Evolutionary conservation across 108 stramenopile genomes (phyloP).

Genomic region (Skeletonema potamos): DNA sequence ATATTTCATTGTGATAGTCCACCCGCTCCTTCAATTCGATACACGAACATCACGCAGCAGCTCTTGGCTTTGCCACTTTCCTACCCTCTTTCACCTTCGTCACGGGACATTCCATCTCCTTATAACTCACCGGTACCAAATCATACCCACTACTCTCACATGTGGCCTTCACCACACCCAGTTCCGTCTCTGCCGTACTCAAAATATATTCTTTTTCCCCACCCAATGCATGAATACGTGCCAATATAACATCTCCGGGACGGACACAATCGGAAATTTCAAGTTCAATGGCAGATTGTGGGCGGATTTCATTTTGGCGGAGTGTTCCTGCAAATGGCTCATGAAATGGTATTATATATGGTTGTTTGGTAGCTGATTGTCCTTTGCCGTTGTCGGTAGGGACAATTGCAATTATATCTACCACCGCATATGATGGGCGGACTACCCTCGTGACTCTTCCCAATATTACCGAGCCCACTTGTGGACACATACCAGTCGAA

Average conservation of each 20-base stretch:
- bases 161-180: slow-evolving; percentile 85
- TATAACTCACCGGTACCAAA: slow-evolving; percentile 89
- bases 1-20: background rate
- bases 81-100: slow-evolving; percentile 75
- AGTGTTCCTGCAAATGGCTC: slow-evolving; percentile 46
- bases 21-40: background rate
- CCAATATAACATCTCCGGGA: slow-evolving; percentile 84
- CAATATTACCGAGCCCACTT: slow-evolving; percentile 65
- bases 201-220: slow-evolving; percentile 83
- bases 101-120: slow-evolving; percentile 90
- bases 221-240: slow-evolving; percentile 75
- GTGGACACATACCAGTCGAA: slow-evolving; percentile 12
- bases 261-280: slow-evolving; percentile 69
- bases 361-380: background rate
- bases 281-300: slow-evolving; percentile 59
- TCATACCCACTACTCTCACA: slow-evolving; percentile 51
- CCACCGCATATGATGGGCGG: slow-evolving; percentile 56
- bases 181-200: slow-evolving; percentile 83
- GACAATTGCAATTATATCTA: slow-evolving; percentile 65
- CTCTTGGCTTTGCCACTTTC: slow-evolving; percentile 87
- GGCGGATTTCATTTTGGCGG: slow-evolving; percentile 75
- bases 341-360: slow-evolving; percentile 26
- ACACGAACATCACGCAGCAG: background rate
- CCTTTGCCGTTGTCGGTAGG: background rate
- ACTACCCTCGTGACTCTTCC: slow-evolving; percentile 63